Percentiles rank a stretch among this genome's conserved stretches.
These are phyloP conservation scores for Cercospora sp. DNA, from an alignment of 2,329 filamentous ascomycete species.

Conservation along the genomic window DNA sequence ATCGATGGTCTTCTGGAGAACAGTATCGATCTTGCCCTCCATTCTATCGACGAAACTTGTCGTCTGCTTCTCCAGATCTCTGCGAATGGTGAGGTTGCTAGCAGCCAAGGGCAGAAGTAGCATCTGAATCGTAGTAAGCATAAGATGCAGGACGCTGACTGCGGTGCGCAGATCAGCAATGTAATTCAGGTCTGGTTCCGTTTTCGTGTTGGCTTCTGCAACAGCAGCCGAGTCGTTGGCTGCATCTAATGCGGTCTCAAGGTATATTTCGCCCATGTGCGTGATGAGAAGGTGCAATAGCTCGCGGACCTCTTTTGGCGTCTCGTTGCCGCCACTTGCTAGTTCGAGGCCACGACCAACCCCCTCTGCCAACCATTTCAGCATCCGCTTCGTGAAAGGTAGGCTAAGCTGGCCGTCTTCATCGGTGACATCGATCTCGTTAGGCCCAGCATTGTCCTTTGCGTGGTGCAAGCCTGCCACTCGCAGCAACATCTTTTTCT, in stretches of 20 bases:
- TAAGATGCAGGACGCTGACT: slow-evolving; percentile 86
- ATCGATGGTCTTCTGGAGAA: slow-evolving; percentile 68
- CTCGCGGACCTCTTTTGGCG: slow-evolving; percentile 87
- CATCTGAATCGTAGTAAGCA: slow-evolving; percentile 87
- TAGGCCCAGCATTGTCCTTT: slow-evolving; percentile 49
- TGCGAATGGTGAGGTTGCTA: slow-evolving; percentile 83
- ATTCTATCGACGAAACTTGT: slow-evolving; percentile 71
- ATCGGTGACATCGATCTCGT: slow-evolving; percentile 78
- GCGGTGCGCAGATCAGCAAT: slow-evolving; percentile 75
- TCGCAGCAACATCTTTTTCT: slow-evolving; percentile 85
- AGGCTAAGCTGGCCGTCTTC: slow-evolving; percentile 82
- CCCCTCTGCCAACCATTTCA: slow-evolving; percentile 94
- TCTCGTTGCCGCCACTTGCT: slow-evolving; percentile 75
- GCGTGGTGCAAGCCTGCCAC: slow-evolving; percentile 80
- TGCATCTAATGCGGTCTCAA: slow-evolving; percentile 65
- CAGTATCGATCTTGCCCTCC: slow-evolving; percentile 77
- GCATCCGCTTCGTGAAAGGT: slow-evolving; percentile 92
- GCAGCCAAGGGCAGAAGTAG: slow-evolving; percentile 88
- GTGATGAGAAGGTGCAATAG: slow-evolving; percentile 79
- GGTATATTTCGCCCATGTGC: slow-evolving; percentile 81
- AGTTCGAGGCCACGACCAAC: slow-evolving; percentile 88
- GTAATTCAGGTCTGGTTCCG: slow-evolving; percentile 84
- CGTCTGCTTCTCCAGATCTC: slow-evolving; percentile 83
- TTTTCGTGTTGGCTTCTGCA: slow-evolving; percentile 71
- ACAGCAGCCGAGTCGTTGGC: slow-evolving; percentile 73